Evolutionary conservation across 257 asterid species (phyloP), one percentile per base, ranked within the genome.

Genomic region (Nicotiana tabacum): DNA sequence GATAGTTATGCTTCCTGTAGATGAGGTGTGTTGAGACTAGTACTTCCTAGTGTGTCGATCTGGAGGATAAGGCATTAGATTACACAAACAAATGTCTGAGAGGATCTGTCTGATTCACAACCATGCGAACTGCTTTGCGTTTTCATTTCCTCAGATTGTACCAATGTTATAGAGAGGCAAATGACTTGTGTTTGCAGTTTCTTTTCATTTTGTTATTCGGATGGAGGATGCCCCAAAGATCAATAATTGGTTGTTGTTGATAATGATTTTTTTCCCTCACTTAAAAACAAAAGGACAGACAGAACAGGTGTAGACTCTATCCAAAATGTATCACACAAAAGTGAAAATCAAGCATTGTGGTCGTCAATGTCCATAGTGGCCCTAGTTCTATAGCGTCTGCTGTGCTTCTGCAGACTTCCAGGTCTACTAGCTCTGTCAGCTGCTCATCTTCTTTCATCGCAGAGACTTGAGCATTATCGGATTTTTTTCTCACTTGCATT

Each of bases 361-460:
- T 66, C 84, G 16, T 84, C 84, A 33, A 65, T 37, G 83, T 83
- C 62, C 61, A 77, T 69, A 39, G 8, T 85, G 67, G 88, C 55
- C 89, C 90, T 90, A 18, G 84, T 51, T 79, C 98, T 91, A 86
- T 91, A 95, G 16, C 65, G 90, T 24, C 97, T 90, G 21, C 92
- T 88, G 9, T 90, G 85, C 87, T 91, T 93, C 70, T 72, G 86
- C 24, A 84, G 67, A 84, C 85, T 72, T 67, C 81, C 48, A 17
- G 13, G 79, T 30, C 43, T 27, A 46, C 43, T 27, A 46, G 39
- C 62, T 46, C 27, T 74, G 13, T 74, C 62, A 21, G 15, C 43
- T 13, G 80, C 64, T 84, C 92, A 43, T 92, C 95, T 87, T 92
- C 98, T 30, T 94, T 98, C 97, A 92, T 91, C 9, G 87, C 93